Evolutionary conservation across 208 protist genomes (phyloP).

Genomic region (Trichomonas tenax): DNA sequence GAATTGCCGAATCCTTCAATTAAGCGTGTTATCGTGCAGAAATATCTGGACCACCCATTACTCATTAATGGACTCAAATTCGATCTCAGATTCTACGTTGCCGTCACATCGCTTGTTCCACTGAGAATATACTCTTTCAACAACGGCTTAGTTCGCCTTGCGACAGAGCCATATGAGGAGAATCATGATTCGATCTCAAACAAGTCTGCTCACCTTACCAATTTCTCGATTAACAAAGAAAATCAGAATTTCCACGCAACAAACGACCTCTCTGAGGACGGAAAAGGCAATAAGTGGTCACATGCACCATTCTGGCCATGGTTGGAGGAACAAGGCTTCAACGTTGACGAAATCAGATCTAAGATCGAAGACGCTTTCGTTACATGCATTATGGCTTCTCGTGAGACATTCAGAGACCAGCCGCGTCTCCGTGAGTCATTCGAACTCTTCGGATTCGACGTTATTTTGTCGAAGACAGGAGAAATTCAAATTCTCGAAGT

Average conservation of each 20-base stretch:
- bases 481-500: constrained; percentile 34
- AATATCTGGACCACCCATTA: constrained; percentile 19
- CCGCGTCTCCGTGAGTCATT: neutral
- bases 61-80: constrained; percentile 37
- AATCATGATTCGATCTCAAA: neutral
- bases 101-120: constrained; percentile 16
- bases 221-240: constrained; percentile 18
- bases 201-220: neutral
- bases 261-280: neutral
- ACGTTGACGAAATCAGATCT: neutral
- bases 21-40: neutral
- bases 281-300: constrained; percentile 8
- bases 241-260: neutral
- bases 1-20: neutral
- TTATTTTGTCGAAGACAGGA: constrained; percentile 30
- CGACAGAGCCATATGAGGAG: constrained; percentile 23
- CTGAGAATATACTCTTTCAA: constrained; percentile 13
- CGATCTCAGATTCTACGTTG: constrained; percentile 33
- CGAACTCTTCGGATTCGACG: constrained; percentile 37
- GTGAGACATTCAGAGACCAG: neutral
- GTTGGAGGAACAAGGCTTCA: neutral
- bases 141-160: constrained; percentile 22
- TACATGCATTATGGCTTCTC: neutral
- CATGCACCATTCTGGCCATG: neutral
- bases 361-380: constrained; percentile 5